Base-by-base conservation (phyloP, 805 yeast genomes). In the Metschnikowia noctiluminum region DNA sequence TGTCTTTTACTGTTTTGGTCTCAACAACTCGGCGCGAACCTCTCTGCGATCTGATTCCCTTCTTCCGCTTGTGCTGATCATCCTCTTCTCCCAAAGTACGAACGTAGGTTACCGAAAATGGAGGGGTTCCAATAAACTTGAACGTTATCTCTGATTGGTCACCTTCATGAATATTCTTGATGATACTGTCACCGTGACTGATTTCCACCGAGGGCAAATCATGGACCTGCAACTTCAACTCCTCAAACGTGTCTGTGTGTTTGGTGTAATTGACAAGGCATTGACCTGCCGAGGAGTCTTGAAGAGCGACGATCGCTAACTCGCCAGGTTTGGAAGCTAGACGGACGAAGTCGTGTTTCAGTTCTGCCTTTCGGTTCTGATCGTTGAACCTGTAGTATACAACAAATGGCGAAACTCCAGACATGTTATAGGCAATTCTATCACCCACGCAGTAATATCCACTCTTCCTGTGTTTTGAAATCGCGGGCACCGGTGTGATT, bases 151-250 rank as follows among this genome's bases (percentile, higher is more conserved):
- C 96, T 1, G 95, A 91, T 60, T 87, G 88, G 56, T 94, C 99
- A 41, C 98, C 99, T 62, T 89, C 96, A 60, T 90, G 96, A 38
- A 94, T 87, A 64, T 89, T 92, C 60, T 84, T 91, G 48, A 84
- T 80, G 8, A 84, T 69, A 14, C 80, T 71, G 48, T 81, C 84
- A n/a, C 96, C 96, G 58, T 85, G 87, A 26, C 85, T 80, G 13
- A 92, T 83, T 50, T 85, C 90, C 13, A 92, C 97, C 0, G 96
- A 84, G 1, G 85, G 85, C 13, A 80, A 62, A 35, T 78, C 79
- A 53, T 77, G 71, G 9, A 80, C 69, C 14, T 60, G 62, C 13
- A 66, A 52, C 46, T 58, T 59, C 51, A 71, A 65, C 0, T 54
- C 57, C 26, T 67, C 60, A n/a, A 46, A 62, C 69, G 50, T 66